A percentile compares a stretch with the other conserved stretches of the same genome.
Evolutionary conservation across 352 stramenopile species (phyloP).

Genomic region (Globisporangium viniferum): DNA sequence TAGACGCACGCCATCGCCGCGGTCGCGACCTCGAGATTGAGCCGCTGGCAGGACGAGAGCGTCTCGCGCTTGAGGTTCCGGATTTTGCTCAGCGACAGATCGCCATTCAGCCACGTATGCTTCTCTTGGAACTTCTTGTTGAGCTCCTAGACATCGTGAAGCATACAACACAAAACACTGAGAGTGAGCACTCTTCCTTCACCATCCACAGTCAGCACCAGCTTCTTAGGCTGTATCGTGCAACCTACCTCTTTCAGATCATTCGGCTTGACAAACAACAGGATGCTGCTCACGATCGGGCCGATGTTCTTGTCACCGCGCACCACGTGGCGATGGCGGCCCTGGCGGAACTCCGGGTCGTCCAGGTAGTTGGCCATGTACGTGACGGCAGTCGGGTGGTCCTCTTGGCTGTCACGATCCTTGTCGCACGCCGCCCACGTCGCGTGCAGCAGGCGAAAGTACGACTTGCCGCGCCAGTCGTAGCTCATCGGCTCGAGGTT

Average conservation of each 20-base stretch:
- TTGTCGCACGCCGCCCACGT: conserved; percentile 70
- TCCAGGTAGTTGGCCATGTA: conserved; percentile 85
- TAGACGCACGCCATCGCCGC: conserved; percentile 95
- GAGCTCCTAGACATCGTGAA: conserved; percentile 54
- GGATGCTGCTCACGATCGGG: conserved; percentile 91
- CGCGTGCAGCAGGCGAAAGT: conserved; percentile 79
- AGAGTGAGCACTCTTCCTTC: not conserved
- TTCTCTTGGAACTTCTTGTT: conserved; percentile 97
- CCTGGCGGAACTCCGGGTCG: conserved; percentile 80
- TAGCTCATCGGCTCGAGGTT: conserved; percentile 59
- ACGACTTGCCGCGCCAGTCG: conserved; percentile 85
- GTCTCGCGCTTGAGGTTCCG: conserved; percentile 92
- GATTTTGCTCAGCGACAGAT: conserved; percentile 96
- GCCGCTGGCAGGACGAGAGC: conserved; percentile 64
- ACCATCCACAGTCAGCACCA: not conserved
- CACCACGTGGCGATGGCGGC: conserved; percentile 77
- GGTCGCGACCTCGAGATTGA: conserved; percentile 91
- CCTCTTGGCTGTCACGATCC: conserved; percentile 75
- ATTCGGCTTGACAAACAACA: conserved; percentile 94
- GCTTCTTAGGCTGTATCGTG: not conserved
- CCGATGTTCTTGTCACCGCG: conserved; percentile 88
- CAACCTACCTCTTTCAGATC: conserved; percentile 87
- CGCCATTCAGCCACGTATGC: conserved; percentile 87
- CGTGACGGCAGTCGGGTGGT: conserved; percentile 41
- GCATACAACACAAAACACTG: not conserved